Evolutionary conservation across 306 rosid genomes (phyloP).

Genomic region (Calophaca sinica): DNA sequence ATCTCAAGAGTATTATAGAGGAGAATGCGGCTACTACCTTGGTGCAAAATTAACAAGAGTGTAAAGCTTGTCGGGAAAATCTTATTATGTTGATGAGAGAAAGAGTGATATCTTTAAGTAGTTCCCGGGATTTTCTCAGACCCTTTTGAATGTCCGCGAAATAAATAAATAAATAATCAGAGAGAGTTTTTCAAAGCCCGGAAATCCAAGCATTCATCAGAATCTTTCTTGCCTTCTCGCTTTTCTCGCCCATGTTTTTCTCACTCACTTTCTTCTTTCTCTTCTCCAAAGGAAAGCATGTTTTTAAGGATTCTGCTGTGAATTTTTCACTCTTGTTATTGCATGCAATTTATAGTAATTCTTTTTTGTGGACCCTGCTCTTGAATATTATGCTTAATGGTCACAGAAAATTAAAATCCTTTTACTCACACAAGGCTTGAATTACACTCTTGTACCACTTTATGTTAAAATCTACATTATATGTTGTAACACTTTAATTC

Average conservation of each 20-base stretch:
- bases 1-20: constrained; percentile 38
- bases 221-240: constrained; percentile 56
- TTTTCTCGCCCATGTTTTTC: constrained; percentile 48
- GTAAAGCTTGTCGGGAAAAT: constrained; percentile 32
- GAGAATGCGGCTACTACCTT: constrained; percentile 35
- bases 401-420: neutral
- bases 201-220: constrained; percentile 67
- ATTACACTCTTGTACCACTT: too few relatives aligned
- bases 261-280: constrained; percentile 37
- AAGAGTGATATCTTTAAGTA: constrained; percentile 39
- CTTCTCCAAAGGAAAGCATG: constrained; percentile 29
- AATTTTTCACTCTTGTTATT: neutral
- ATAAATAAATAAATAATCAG: too few relatives aligned
- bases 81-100: neutral
- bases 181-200: constrained; percentile 42
- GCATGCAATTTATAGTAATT: constrained; percentile 38
- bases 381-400: neutral
- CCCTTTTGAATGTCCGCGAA: constrained; percentile 49
- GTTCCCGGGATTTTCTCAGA: constrained; percentile 60
- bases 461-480: too few relatives aligned
- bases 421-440: too few relatives aligned
- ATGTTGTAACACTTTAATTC: neutral
- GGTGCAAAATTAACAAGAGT: constrained; percentile 35
- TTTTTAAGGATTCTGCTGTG: constrained; percentile 35
- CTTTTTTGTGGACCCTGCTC: constrained; percentile 11